Evolutionary conservation across 352 stramenopile species (phyloP), one percentile per base, ranked within the genome.

Genomic region (Pythium dissimile): DNA sequence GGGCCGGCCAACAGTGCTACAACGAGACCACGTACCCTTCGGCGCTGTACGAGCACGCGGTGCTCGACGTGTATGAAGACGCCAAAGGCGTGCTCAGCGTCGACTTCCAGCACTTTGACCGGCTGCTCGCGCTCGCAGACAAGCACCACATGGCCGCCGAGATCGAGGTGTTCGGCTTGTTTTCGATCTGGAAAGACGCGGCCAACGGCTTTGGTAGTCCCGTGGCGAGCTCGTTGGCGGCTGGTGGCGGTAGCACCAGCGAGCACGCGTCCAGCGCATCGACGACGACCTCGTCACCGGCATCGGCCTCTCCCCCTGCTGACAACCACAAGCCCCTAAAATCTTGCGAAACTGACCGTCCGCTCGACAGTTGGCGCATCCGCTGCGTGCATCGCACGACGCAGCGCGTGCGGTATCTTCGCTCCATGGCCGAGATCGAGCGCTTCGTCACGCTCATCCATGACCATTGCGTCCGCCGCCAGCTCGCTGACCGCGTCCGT

Each of bases 1-100:
- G 80, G 82, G 72, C 72, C 3, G 82, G 80, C 10, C 82, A 92
- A 64, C 80, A 90, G 52, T 92, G 82, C 59, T 89, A 92, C 54
- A 67, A 72, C 50, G 82, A 90, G 64, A 74, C 69, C 1, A 64
- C 62, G 11, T 88, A 90, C 44, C 72, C 80, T 4, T 92, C 82
- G 1, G 72, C 80, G 15, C 63, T 92, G 21, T 92, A 73, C 52
- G 82, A 92, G 41, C 82, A 92, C 52, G 67, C 80, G 0, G 61
- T 89, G 2, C 57, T 92, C 15, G 57, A 83, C 5, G 80, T 89
- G 30, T 89, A 80, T 56, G 77, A 89, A 47, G 52, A 60, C 49
- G 49, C 28, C n/a, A 59, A 41, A 13, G 44, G 54, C 21, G 6
- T 8, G 7, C 28, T 89, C 23, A 59, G 65, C 12, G 71, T 92